Evolutionary conservation across 352 stramenopile genomes (phyloP), one percentile per base, ranked within the genome.

Genomic region (Phytophthora sp.): DNA sequence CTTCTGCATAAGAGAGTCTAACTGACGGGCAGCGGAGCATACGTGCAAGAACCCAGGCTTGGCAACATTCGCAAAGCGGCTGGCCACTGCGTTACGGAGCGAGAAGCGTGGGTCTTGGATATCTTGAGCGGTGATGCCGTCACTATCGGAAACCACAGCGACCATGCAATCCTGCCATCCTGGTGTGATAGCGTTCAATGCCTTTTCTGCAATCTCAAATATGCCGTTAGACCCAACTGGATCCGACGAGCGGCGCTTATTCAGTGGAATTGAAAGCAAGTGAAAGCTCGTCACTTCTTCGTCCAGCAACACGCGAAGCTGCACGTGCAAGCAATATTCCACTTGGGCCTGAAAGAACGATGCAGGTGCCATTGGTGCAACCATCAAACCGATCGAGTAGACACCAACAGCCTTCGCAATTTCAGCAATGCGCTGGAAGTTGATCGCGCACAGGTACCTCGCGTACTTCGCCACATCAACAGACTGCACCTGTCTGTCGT

Each of bases 271-370:
- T 5, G 66, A 74, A 21, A 74, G 8, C 18, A 74, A 45, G 23
- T 70, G 66, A 7, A 70, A 67, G 18, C 23, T 59, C 20, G 20
- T 53, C 34, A 74, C 60, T 41, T 67, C 42, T 21, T 27, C 54
- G 18, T 38, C 23, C 28, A 64, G 61, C 45, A 75, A 72, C 44
- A 62, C 46, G 28, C 66, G 32, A 18, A 75, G 50, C 41, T 72
- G 61, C 18, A 75, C 5, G 15, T 75, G 61, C 30, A 75, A 20
- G n/a, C 66, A 75, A 17, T 69, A 72, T 18, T 72, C 55, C 27
- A 62, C 54, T 31, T 71, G 66, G 7, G 54, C 43, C 23, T 64
- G 49, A 34, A 64, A 69, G 39, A 68, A 59, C 12, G 52, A 64
- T 1, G 38, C 54, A 11, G 54, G 50, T 0, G 54, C 48, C 7